Evolutionary conservation across 2,329 filamentous ascomycete species (phyloP), one percentile per base, ranked within the genome.

Genomic region (Claviceps arundinis): DNA sequence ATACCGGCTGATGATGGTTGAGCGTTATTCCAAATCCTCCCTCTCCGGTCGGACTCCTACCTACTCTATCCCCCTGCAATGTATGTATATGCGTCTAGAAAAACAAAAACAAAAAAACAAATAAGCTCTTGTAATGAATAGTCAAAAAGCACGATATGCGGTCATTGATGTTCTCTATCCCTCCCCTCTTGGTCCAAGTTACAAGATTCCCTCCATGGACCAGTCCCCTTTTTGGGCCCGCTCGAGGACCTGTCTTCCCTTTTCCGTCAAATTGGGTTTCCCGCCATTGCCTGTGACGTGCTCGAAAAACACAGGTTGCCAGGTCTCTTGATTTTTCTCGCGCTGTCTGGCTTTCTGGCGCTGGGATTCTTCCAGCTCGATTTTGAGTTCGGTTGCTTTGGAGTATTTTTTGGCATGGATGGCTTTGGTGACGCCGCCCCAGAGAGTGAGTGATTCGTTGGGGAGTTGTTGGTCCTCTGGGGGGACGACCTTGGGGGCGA

Each of bases 361-460:
- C 70, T 98, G 93, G 44, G 77, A 76, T 67, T 98, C 93, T 68
- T 98, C 93, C 11, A 98, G 80, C 61, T 95, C 89, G 55, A 89
- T 81, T 73, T 98, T 98, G 56, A 93, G 72, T 19, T 78, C 81
- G 22, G 93, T 98, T 7, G 93, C 93, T 57, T 85, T 82, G 43
- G 78, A 78, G 68, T 82, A 98, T 64, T 95, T 88, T 69, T 90
- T 94, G 55, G 81, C 72, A 22, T 80, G 68, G 62, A 98, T 97
- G 38, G 90, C 89, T 50, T 87, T 77, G 17, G 93, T 97, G 45
- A 98, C 91, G 24, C 80, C 80, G 37, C 81, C 77, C 93, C 93
- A 98, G 64, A 95, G 85, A 53, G 80, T 82, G 57, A 93, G 79
- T 2, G 87, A 94, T 70, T 98, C 93, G 66, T 98, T 93, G 52